Evolutionary conservation across 2,329 filamentous ascomycete species (phyloP), one percentile per base, ranked within the genome.

Genomic region (Alternaria sp.): DNA sequence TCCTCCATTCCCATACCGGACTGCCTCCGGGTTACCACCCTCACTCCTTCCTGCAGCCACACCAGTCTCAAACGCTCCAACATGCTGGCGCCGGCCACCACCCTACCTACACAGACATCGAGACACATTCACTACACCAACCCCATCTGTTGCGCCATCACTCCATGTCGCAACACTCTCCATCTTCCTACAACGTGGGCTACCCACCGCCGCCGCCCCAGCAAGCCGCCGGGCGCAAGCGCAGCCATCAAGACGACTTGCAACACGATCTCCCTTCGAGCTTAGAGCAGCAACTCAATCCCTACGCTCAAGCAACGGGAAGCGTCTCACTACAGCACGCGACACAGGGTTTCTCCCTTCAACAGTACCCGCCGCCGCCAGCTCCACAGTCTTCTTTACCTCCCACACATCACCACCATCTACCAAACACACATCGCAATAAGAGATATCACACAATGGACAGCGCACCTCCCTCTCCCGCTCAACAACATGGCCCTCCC

Each of bases 371-470:
- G 24, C 72, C 67, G 54, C 54, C 69, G 41, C 51, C 67, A 62
- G 60, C 67, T 51, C 66, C 66, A 48, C 69, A 73, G 23, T 63
- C 63, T 48, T 54, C 66, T 51, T 65, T 70, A 55, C 72, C 68
- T 60, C 73, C 66, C 44, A 68, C 70, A 41, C 91, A 96, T 72
- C 91, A 94, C 70, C 93, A 97, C 70, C 91, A 93, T 69, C 88
- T 89, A 40, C 91, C 92, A 48, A 88, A 92, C 65, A 88, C 90
- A 62, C 67, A 68, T 57, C 86, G 89, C 17, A 84, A 85, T 51
- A 90, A 91, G 78, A 83, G 90, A 79, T 64, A 66, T 11, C 84
- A 88, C 80, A 82, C 76, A 10, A 74, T 87, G 86, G 71, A 79
- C 71, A 74, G 77, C 54, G 65, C 65, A 26, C 67, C 72, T 60